Evolutionary conservation across 805 yeast genomes (phyloP).

Genomic region (Cephaloascus fragrans): DNA sequence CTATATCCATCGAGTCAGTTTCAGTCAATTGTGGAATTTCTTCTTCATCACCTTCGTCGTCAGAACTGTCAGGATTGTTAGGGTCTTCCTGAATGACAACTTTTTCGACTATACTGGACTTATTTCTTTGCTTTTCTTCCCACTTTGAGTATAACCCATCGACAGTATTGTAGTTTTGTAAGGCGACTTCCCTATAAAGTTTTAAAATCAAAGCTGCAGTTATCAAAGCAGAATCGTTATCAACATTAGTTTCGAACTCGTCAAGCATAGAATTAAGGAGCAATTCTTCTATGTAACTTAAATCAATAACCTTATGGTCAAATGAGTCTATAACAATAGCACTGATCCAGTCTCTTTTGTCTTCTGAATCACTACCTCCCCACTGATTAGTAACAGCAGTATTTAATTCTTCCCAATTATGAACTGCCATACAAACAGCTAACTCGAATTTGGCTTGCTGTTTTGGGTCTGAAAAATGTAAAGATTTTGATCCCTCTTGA

Average conservation of each 20-base stretch:
- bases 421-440: slow-evolving; percentile 86
- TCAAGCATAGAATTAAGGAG: slow-evolving; percentile 85
- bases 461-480: slow-evolving; percentile 43
- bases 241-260: slow-evolving; percentile 84
- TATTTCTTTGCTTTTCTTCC: slow-evolving; percentile 37
- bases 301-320: slow-evolving; percentile 56
- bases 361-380: slow-evolving; percentile 92
- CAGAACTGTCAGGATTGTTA: slow-evolving; percentile 46
- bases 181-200: slow-evolving; percentile 54
- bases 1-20: slow-evolving; percentile 22
- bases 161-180: slow-evolving; percentile 41
- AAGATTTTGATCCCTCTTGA: slow-evolving; percentile 21
- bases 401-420: slow-evolving; percentile 79
- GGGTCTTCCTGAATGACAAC: slow-evolving; percentile 53
- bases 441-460: slow-evolving; percentile 84
- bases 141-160: slow-evolving; percentile 53
- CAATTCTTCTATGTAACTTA: slow-evolving; percentile 75
- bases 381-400: slow-evolving; percentile 87
- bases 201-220: slow-evolving; percentile 60
- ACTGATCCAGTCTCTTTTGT: slow-evolving; percentile 91
- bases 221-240: slow-evolving; percentile 77
- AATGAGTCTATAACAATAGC: slow-evolving; percentile 77
- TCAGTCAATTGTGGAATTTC: slow-evolving; percentile 13
- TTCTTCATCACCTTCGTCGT: slow-evolving; percentile 31
- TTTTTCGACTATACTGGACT: slow-evolving; percentile 16